These are phyloP conservation scores for Phyllosticta citrichinensis DNA, from an alignment of 2,329 filamentous ascomycete genomes.

Conservation along the genomic window DNA sequence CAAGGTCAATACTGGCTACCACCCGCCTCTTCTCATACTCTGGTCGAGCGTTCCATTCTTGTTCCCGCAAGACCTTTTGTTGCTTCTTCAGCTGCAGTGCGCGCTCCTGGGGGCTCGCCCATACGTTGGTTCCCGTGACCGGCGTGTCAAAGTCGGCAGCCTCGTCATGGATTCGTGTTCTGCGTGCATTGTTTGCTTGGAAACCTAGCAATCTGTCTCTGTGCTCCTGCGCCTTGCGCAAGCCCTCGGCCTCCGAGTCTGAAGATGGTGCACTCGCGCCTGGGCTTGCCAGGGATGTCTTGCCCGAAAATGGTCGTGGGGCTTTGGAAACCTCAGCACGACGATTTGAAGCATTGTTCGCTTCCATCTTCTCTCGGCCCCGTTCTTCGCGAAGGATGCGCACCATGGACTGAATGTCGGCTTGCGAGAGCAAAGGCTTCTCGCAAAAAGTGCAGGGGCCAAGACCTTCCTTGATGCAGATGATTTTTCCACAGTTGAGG, in stretches of 20 bases:
- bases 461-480: constrained; percentile 87
- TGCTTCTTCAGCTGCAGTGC: constrained; percentile 76
- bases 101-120: constrained; percentile 74
- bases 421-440: constrained; percentile 56
- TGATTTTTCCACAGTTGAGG: constrained; percentile 82
- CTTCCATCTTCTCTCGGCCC: constrained; percentile 75
- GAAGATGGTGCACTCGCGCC: constrained; percentile 25
- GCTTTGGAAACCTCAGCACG: constrained; percentile 53
- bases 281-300: constrained; percentile 23
- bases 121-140: constrained; percentile 56
- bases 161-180: constrained; percentile 81
- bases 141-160: constrained; percentile 64
- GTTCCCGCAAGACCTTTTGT: constrained; percentile 71
- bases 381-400: constrained; percentile 73
- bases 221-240: constrained; percentile 63
- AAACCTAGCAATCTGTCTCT: constrained; percentile 71
- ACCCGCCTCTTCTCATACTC: constrained; percentile 84
- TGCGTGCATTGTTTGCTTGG: constrained; percentile 73
- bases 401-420: constrained; percentile 79
- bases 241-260: constrained; percentile 44
- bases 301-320: constrained; percentile 47
- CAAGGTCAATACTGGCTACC: constrained; percentile 75
- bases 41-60: constrained; percentile 75
- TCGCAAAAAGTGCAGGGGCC: constrained; percentile 91
- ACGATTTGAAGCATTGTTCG: constrained; percentile 61